Base-by-base conservation (phyloP, 1,139 yeast genomes). In the Kodamaea derodonti region DNA sequence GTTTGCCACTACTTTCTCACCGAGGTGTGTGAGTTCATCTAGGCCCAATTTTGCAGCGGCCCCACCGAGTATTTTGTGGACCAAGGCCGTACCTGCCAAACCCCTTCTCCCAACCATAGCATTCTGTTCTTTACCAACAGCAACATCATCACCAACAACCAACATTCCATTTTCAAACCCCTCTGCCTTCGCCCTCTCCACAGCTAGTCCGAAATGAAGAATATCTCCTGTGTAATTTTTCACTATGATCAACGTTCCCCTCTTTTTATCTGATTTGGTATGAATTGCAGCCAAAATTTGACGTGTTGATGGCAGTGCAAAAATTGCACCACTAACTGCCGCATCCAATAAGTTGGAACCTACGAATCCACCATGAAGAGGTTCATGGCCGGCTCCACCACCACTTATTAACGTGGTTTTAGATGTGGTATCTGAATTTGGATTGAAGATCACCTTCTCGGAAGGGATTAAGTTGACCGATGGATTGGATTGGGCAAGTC, bases 381-480 rank as follows among this genome's bases (percentile, higher is more conserved):
- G 97, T 59, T 90, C 97, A 55, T 90, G 97, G 25, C 97, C 97
- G 8, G 92, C 80, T 20, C 97, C 97, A 36, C 97, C 97, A 38
- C 97, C 96, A 30, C 95, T 80, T 18, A 90, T 64, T 35, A 90
- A 50, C 3, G 87, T 74, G 30, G 88, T 82, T 49, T 83, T 80
- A 20, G 62, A 59, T n/a, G 52, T 35, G 14, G 66, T 52, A 27
- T 63, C 54, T 3, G 66, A 52, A 30, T 52, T 40, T 4, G 69
- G 59, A 37, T 65, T 64, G 62, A 69, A 83, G 10, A 86, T 75
- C 2, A 86, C 84, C 45, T 78, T 78, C 51, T 86, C 94, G 7
- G 75, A 64, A 20, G 80, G 81, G 36, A 85, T 75, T 28, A 83
- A 61, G 10, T 72, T 66, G 30, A 86, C 54, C 24, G 75, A 65